Evolutionary conservation across 2,329 filamentous ascomycete genomes (phyloP).

Genomic region (Sclerotinia sclerotiorum): DNA sequence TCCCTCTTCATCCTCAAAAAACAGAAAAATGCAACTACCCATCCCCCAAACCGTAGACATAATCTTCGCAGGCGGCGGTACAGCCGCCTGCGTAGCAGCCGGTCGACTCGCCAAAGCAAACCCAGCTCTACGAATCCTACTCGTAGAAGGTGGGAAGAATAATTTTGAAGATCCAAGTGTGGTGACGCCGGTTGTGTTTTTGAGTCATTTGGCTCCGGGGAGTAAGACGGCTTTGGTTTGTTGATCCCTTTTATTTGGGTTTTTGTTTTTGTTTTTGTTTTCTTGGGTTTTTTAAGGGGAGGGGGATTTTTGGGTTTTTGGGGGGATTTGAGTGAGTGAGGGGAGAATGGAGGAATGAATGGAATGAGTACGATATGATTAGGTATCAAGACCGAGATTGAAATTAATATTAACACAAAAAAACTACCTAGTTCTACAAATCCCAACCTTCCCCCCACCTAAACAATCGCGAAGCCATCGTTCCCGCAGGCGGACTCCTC

Average conservation of each 20-base stretch:
- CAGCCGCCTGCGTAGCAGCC: constrained; percentile 51
- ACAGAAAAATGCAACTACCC: constrained; percentile 33
- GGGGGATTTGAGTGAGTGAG: neutral
- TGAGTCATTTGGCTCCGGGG: constrained; percentile 48
- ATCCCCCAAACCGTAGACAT: constrained; percentile 48
- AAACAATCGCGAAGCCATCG: constrained; percentile 46
- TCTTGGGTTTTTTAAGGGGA: neutral
- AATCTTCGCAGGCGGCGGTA: constrained; percentile 52
- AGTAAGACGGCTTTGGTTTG: constrained; percentile 47
- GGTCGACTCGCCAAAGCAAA: constrained; percentile 52
- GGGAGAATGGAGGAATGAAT: no score
- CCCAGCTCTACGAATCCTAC: constrained; percentile 49
- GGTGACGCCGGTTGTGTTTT: constrained; percentile 52
- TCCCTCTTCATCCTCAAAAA: neutral
- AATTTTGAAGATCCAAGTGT: constrained; percentile 52
- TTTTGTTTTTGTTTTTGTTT: neutral
- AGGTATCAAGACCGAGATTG: neutral
- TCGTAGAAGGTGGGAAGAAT: constrained; percentile 55
- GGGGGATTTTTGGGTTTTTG: neutral
- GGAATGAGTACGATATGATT: neutral
- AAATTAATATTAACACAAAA: neutral
- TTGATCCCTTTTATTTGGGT: neutral
- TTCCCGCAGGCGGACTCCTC: constrained; percentile 50
- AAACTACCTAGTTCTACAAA: constrained; percentile 50
- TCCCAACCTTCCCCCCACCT: constrained; percentile 48